Evolutionary conservation across 805 yeast genomes (phyloP).

Genomic region (Huiozyma naganishii): DNA sequence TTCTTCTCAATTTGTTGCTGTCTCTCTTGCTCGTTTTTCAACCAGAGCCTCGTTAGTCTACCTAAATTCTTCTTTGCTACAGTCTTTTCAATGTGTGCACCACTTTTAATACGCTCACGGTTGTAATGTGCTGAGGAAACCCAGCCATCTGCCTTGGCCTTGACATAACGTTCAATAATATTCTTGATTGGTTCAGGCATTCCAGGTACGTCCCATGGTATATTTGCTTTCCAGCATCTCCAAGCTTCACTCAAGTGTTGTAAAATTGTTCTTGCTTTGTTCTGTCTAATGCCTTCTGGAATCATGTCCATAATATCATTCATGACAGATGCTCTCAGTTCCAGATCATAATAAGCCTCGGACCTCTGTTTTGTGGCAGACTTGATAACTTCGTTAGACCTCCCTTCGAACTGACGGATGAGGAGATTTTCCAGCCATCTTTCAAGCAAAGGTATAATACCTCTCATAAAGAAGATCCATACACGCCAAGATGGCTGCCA

Average conservation of each 20-base stretch:
- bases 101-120: slow-evolving; percentile 76
- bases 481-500: slow-evolving; percentile 99
- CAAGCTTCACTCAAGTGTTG: slow-evolving; percentile 97
- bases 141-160: slow-evolving; percentile 97
- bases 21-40: slow-evolving; percentile 82
- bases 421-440: slow-evolving; percentile 90
- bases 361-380: slow-evolving; percentile 92
- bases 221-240: slow-evolving; percentile 99
- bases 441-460: slow-evolving; percentile 82
- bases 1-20: slow-evolving; percentile 69
- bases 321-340: slow-evolving; percentile 86
- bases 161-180: slow-evolving; percentile 79
- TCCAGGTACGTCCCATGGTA: slow-evolving; percentile 97
- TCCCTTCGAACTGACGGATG: slow-evolving; percentile 91
- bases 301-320: slow-evolving; percentile 95
- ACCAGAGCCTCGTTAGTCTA: slow-evolving; percentile 82
- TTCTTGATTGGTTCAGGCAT: slow-evolving; percentile 82
- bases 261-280: slow-evolving; percentile 72
- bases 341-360: slow-evolving; percentile 90
- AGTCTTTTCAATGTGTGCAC: slow-evolving; percentile 90
- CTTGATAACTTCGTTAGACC: slow-evolving; percentile 86
- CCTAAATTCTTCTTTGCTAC: slow-evolving; percentile 91
- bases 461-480: slow-evolving; percentile 87
- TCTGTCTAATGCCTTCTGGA: slow-evolving; percentile 86
- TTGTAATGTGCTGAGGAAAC: slow-evolving; percentile 85